A percentile compares a stretch with the other conserved stretches of the same genome.
Conservation (phyloP, 2,329 filamentous ascomycete species). For the Fusarium siculi region DNA sequence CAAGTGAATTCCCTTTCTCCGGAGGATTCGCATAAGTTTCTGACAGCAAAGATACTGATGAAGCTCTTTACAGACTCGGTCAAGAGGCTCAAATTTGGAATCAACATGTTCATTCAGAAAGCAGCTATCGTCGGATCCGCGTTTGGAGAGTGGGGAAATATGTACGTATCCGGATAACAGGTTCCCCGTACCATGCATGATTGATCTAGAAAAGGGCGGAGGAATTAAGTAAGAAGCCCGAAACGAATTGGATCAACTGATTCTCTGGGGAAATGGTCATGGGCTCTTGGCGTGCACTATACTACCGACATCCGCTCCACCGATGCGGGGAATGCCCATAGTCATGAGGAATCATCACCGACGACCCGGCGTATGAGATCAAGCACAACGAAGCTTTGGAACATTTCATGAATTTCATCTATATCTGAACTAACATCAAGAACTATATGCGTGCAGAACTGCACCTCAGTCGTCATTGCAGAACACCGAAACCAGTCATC, state of each 20-base stretch:
- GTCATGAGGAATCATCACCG: not conserved
- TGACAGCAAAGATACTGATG: not conserved
- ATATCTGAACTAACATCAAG: not conserved
- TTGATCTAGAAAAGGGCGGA: slow-evolving; percentile 6
- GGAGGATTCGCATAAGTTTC: not conserved
- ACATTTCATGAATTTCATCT: not conserved
- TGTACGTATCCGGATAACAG: not conserved
- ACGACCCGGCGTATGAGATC: not conserved
- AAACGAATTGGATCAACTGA: not conserved
- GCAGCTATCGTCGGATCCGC: slow-evolving; percentile 4
- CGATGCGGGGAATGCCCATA: slow-evolving; percentile 3
- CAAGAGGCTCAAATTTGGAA: not conserved
- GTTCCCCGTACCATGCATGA: no score
- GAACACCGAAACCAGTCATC: not conserved
- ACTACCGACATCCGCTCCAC: slow-evolving; percentile 4
- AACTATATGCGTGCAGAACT: not conserved
- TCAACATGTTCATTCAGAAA: not conserved
- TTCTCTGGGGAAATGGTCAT: not conserved
- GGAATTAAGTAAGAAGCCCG: slow-evolving; percentile 25
- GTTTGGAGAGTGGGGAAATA: slow-evolving; percentile 7
- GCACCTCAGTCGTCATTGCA: not conserved
- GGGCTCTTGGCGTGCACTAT: not conserved
- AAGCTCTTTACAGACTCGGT: not conserved
- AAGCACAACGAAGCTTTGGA: not conserved
- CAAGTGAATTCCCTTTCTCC: not conserved